Percentiles rank a stretch among this genome's conserved stretches.
Evolutionary conservation across 2,329 filamentous ascomycete species (phyloP).

Genomic region (Aureobasidium sp.): DNA sequence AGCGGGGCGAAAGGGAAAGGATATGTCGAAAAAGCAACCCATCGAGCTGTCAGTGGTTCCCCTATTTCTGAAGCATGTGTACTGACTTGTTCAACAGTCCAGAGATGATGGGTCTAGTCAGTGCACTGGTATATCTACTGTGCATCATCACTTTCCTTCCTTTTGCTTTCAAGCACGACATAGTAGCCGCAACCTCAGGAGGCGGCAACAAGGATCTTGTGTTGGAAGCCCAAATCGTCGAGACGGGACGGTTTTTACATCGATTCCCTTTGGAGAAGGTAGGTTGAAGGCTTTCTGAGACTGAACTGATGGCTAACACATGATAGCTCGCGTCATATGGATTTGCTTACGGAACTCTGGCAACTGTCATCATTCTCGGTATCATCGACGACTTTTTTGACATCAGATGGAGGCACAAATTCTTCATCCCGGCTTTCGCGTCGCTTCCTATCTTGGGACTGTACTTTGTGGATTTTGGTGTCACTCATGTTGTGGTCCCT

Average conservation of each 20-base stretch:
- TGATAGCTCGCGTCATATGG: conserved; percentile 86
- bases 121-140: conserved; percentile 85
- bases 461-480: conserved; percentile 97
- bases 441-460: conserved; percentile 89
- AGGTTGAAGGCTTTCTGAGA: conserved; percentile 18
- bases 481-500: conserved; percentile 90
- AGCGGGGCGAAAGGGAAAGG: conserved; percentile 81
- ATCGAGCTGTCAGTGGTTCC: conserved; percentile 59
- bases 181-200: conserved; percentile 88
- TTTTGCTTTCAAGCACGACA: conserved; percentile 97
- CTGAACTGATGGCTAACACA: not conserved
- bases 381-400: conserved; percentile 96
- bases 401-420: conserved; percentile 97
- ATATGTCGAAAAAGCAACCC: conserved; percentile 71
- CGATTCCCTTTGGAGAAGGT: conserved; percentile 93
- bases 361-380: conserved; percentile 83
- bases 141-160: conserved; percentile 87
- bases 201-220: conserved; percentile 87
- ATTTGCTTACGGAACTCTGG: conserved; percentile 85
- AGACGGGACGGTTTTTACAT: conserved; percentile 79
- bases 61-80: not conserved
- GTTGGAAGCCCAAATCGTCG: conserved; percentile 62
- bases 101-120: conserved; percentile 93
- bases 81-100: conserved; percentile 46
- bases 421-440: conserved; percentile 92